Evolutionary conservation across 441 rosid species (phyloP).

Genomic region (Erysimum cheiri): DNA sequence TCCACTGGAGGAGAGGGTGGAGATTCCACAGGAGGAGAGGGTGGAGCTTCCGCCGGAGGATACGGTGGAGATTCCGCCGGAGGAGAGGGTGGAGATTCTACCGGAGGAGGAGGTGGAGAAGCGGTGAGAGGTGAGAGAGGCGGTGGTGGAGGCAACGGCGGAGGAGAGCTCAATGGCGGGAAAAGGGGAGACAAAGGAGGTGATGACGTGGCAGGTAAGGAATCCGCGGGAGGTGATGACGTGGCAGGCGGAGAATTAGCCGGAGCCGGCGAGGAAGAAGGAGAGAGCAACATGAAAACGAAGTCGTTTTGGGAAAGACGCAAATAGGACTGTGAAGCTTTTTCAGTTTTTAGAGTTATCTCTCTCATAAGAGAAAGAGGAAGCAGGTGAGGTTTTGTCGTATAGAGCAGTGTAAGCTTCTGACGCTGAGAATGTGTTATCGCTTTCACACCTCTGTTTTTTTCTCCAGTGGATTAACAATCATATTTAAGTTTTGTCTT

Average conservation of each 20-base stretch:
- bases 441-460: conserved; percentile 26
- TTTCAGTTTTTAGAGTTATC: neutral
- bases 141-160: conserved; percentile 23
- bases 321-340: conserved; percentile 2
- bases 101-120: conserved; percentile 29
- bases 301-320: neutral
- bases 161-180: conserved; percentile 30
- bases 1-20: conserved; percentile 24
- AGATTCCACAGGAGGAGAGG: conserved; percentile 26
- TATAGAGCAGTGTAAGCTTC: conserved; percentile 39
- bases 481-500: neutral
- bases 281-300: conserved; percentile 40
- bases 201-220: conserved; percentile 34
- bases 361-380: neutral
- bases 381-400: conserved; percentile 46
- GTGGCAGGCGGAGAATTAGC: conserved; percentile 30
- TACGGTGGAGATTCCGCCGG: conserved; percentile 32
- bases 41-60: conserved; percentile 19
- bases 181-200: conserved; percentile 17
- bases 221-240: conserved; percentile 27
- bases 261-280: conserved; percentile 45
- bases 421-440: conserved; percentile 36
- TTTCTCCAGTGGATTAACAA: neutral
- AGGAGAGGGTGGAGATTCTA: conserved; percentile 30
- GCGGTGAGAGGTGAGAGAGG: conserved; percentile 18